phyloP scores from a whole-genome alignment of 2,329 filamentous ascomycete genomes.

The Claviceps capensis region DNA sequence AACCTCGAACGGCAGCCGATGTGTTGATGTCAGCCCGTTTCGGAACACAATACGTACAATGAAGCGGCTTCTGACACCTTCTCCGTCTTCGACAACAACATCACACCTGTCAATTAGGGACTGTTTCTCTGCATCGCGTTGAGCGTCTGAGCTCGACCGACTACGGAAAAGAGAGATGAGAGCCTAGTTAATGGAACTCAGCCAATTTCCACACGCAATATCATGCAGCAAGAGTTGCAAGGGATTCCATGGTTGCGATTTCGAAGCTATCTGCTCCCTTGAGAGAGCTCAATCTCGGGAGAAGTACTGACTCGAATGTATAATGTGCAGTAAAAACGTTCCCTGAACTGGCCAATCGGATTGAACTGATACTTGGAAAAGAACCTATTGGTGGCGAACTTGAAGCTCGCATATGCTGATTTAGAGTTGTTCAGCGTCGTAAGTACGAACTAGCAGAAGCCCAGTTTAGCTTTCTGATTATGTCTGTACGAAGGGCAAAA shows the following conservation, averaged over 20 bases:
- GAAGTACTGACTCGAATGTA: constrained; percentile 47
- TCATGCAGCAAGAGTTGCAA: not conserved
- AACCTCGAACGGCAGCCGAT: constrained; percentile 62
- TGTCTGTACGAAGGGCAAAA: not conserved
- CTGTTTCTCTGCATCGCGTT: constrained; percentile 47
- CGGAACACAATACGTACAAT: constrained; percentile 61
- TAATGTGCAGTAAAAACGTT: constrained; percentile 60
- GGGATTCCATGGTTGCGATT: not conserved
- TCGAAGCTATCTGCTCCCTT: not conserved
- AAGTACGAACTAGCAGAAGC: constrained; percentile 44
- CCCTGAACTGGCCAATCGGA: constrained; percentile 33
- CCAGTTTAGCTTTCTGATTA: not conserved
- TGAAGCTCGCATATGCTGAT: constrained; percentile 63
- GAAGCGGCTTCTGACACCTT: constrained; percentile 58
- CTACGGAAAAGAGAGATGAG: constrained; percentile 63
- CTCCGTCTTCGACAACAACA: constrained; percentile 57
- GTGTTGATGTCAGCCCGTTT: constrained; percentile 66
- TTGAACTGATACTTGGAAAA: constrained; percentile 60
- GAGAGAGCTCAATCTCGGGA: not conserved
- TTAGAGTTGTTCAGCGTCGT: constrained; percentile 70
- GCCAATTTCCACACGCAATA: not conserved
- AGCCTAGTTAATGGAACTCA: constrained; percentile 26
- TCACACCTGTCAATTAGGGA: constrained; percentile 62
- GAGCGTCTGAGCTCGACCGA: constrained; percentile 43
- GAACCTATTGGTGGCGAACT: constrained; percentile 52